These are phyloP conservation scores for Parmales sp. DNA, from an alignment of 108 stramenopile genomes.

Conservation along the genomic window DNA sequence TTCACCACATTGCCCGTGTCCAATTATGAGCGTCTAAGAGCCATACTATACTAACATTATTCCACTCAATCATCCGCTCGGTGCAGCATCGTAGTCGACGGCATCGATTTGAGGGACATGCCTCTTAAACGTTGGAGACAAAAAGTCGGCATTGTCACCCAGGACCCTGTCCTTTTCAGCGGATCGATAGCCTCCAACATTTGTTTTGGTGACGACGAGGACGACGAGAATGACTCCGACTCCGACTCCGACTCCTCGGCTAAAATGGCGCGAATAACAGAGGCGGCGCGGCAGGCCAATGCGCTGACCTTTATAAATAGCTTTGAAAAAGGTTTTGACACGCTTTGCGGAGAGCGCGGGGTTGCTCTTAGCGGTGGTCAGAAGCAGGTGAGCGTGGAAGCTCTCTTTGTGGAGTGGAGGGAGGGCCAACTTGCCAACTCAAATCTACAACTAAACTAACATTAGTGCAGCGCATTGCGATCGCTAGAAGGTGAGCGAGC, in stretches of 20 bases:
- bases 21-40: no score
- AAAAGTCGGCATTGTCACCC: slow-evolving; percentile 81
- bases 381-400: slow-evolving; percentile 53
- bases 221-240: slow-evolving; percentile 35
- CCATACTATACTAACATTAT: no score
- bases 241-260: slow-evolving; percentile 43
- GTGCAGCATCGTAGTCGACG: slow-evolving; percentile 65
- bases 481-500: no score
- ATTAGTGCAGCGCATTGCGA: slow-evolving; percentile 78
- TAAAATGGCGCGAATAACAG: slow-evolving; percentile 23
- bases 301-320: slow-evolving; percentile 70
- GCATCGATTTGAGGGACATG: slow-evolving; percentile 53
- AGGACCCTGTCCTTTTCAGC: slow-evolving; percentile 79
- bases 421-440: no score
- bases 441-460: no score
- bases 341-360: slow-evolving; percentile 76
- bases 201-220: slow-evolving; percentile 51
- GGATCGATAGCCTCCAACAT: slow-evolving; percentile 89
- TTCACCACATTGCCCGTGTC: no score
- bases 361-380: slow-evolving; percentile 79
- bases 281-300: slow-evolving; percentile 79
- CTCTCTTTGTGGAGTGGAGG: slow-evolving; percentile 44
- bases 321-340: slow-evolving; percentile 77
- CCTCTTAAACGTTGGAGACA: slow-evolving; percentile 56
- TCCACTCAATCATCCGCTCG: no score